These are phyloP conservation scores for Phytopythium mirpurense DNA, from an alignment of 352 stramenopile genomes.

Conservation along the genomic window DNA sequence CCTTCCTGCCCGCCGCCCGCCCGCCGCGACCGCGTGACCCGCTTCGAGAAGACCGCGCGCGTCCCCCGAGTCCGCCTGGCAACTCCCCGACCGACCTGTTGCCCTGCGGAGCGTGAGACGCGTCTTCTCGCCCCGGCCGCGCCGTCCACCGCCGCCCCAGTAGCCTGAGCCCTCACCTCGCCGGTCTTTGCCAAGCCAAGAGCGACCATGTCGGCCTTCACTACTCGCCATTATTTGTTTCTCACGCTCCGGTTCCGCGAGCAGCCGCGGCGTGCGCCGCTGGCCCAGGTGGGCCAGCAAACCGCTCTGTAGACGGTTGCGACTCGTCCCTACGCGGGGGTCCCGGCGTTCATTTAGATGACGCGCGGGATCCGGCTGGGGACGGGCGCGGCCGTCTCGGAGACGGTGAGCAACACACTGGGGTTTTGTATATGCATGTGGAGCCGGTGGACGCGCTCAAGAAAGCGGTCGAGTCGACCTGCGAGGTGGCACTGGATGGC, in stretches of 20 bases:
- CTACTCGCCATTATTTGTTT: conserved; percentile 16
- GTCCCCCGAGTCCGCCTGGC: background rate
- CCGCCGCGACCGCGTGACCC: conserved; percentile 3
- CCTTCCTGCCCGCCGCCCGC: background rate
- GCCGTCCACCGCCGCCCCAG: conserved; percentile 20
- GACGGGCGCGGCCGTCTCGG: conserved; percentile 9
- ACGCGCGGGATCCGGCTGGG: conserved; percentile 10
- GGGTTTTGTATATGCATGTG: conserved; percentile 13
- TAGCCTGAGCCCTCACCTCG: conserved; percentile 26
- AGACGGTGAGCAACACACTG: conserved; percentile 12
- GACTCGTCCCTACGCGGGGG: conserved; percentile 13
- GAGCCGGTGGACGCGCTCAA: conserved; percentile 6
- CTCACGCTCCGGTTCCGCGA: conserved; percentile 1
- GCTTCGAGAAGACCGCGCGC: conserved; percentile 7
- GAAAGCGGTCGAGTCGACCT: background rate
- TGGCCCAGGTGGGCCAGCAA: conserved; percentile 14
- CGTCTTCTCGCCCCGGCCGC: conserved; percentile 22
- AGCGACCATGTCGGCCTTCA: conserved; percentile 23
- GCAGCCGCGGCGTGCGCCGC: conserved; percentile 11
- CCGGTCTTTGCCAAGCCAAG: conserved; percentile 14
- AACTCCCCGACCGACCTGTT: background rate
- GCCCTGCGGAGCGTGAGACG: conserved; percentile 1
- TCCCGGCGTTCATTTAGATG: conserved; percentile 6
- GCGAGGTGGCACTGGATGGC: background rate
- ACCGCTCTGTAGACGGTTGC: conserved; percentile 23